phyloP scores from a whole-genome alignment of 2,329 filamentous ascomycete species.

The Pseudogymnoascus verrucosus region DNA sequence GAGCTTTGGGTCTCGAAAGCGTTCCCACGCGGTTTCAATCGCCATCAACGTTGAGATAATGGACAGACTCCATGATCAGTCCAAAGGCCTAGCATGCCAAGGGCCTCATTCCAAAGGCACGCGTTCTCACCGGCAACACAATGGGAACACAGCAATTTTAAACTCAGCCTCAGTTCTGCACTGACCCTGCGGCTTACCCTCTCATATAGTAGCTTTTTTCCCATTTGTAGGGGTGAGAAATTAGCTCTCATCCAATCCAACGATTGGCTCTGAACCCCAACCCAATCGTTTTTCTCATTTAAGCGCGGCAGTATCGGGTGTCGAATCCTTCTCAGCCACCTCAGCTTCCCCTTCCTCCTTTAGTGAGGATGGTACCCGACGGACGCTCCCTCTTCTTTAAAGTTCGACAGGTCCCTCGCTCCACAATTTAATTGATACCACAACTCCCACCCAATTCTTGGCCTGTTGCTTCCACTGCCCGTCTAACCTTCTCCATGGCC shows the following conservation, averaged over 20 bases:
- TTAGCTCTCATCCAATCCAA: slow-evolving; percentile 4
- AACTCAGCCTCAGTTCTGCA: not conserved
- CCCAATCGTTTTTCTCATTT: not conserved
- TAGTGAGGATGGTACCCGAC: not conserved
- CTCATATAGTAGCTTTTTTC: not conserved
- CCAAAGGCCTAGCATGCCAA: too few relatives aligned
- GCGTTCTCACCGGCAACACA: not conserved
- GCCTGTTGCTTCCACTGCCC: not conserved
- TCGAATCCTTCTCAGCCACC: not conserved
- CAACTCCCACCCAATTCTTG: not conserved
- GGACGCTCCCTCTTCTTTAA: not conserved
- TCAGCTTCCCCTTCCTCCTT: not conserved
- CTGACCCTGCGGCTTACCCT: not conserved
- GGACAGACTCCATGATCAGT: not conserved
- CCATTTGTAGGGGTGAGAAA: slow-evolving; percentile 4
- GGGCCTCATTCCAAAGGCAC: not conserved
- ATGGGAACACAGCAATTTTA: not conserved
- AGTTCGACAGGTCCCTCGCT: slow-evolving; percentile 3
- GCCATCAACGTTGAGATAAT: not conserved
- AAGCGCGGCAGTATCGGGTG: not conserved
- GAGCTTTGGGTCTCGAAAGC: not conserved
- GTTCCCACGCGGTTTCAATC: not conserved
- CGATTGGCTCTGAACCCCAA: not conserved
- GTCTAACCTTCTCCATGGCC: not conserved
- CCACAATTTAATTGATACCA: not conserved